Percentiles rank a stretch among this genome's conserved stretches.
phyloP scores from a whole-genome alignment of 2,329 filamentous ascomycete species.

The Diaporthe aspalathi region DNA sequence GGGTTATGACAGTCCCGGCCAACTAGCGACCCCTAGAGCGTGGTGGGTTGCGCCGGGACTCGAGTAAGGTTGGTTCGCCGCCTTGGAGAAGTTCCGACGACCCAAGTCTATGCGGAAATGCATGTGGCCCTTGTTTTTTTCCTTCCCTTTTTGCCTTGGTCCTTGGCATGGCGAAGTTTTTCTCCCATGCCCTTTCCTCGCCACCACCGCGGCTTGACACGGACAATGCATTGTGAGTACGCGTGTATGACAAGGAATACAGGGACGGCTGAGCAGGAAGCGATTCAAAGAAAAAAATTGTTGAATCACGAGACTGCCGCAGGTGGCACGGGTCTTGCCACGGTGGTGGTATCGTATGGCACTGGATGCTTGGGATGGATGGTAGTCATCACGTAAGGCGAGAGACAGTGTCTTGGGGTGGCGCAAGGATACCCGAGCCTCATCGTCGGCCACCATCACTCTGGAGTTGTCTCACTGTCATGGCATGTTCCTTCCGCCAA shows the following conservation, averaged over 20 bases:
- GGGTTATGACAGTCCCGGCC: constrained; percentile 12
- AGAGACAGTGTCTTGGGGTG: constrained; percentile 26
- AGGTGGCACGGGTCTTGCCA: constrained; percentile 19
- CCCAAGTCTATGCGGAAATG: neutral
- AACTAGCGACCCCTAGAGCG: neutral
- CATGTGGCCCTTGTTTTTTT: neutral
- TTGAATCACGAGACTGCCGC: constrained; percentile 6
- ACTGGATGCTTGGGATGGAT: neutral
- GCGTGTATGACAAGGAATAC: neutral
- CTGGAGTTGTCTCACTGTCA: constrained; percentile 11
- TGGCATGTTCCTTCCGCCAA: constrained; percentile 2
- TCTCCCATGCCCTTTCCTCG: neutral
- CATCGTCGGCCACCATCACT: constrained; percentile 19
- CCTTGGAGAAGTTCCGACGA: constrained; percentile 27
- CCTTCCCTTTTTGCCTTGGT: neutral
- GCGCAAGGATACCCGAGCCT: constrained; percentile 31
- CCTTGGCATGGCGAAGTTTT: constrained; percentile 6
- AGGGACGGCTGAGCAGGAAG: too few species aligned
- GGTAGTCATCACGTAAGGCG: constrained; percentile 30
- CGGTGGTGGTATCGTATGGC: constrained; percentile 20
- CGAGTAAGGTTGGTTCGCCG: constrained; percentile 26
- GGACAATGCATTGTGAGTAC: constrained; percentile 6
- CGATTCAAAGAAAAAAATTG: neutral
- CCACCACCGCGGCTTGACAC: neutral
- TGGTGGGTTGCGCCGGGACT: constrained; percentile 22